A percentile compares a stretch with the other conserved stretches of the same genome.
Evolutionary conservation across 1,284 basidiomycete species (phyloP).

Genomic region (Tilletia setariae): DNA sequence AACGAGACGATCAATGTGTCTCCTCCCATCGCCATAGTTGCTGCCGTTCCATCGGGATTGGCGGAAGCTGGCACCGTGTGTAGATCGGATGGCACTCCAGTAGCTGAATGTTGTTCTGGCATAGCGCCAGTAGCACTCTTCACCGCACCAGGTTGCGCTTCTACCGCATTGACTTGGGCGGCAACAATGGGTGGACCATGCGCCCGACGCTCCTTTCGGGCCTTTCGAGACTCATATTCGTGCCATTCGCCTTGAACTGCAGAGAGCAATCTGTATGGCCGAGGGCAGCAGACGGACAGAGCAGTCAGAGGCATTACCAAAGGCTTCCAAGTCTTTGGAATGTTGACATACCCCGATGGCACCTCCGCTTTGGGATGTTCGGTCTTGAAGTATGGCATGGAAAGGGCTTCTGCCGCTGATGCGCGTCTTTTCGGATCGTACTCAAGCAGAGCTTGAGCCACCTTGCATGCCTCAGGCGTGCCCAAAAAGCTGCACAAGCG

Average conservation of each 20-base stretch:
- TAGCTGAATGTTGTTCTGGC: no score
- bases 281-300: not conserved
- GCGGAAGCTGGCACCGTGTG: no score
- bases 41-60: no score
- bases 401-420: constrained; percentile 74
- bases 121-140: no score
- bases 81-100: no score
- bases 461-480: constrained; percentile 67
- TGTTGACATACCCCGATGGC: constrained; percentile 71
- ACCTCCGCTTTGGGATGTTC: constrained; percentile 72
- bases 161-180: no score
- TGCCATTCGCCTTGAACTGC: constrained; percentile 87
- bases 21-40: no score
- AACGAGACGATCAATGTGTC: no score
- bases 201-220: constrained; percentile 18
- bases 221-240: constrained; percentile 65
- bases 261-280: constrained; percentile 52
- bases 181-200: no score
- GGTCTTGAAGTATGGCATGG: constrained; percentile 74
- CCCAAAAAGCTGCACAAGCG: not conserved
- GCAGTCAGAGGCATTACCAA: constrained; percentile 2
- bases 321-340: not conserved
- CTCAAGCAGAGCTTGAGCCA: constrained; percentile 76
- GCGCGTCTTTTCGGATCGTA: constrained; percentile 78
- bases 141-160: no score